A percentile compares a stretch with the other conserved stretches of the same genome.
phyloP scores from a whole-genome alignment of 345 rosid genomes.

The Syzygium grande region DNA sequence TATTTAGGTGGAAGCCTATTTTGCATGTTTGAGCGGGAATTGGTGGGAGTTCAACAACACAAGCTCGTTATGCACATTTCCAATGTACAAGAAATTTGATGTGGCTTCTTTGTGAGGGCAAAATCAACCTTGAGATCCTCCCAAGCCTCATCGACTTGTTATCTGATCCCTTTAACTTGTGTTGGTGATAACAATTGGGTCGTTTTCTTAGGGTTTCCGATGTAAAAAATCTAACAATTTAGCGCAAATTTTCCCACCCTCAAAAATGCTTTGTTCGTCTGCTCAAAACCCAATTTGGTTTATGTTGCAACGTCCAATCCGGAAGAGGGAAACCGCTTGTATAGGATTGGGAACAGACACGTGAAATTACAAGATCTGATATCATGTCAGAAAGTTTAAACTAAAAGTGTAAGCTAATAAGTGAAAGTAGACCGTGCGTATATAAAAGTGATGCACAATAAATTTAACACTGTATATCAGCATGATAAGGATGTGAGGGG shows the following conservation, averaged over 20 bases:
- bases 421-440: rapidly evolving
- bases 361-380: background rate
- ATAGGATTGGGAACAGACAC: rapidly evolving
- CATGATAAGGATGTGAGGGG: background rate
- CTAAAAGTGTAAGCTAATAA: rapidly evolving
- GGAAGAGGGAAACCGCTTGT: rapidly evolving
- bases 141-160: background rate
- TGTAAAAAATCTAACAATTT: background rate
- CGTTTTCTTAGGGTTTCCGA: background rate
- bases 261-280: background rate
- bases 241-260: background rate
- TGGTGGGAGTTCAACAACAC: background rate
- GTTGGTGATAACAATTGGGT: background rate
- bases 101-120: background rate
- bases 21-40: background rate
- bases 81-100: background rate
- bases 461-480: background rate
- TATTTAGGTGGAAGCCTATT: background rate
- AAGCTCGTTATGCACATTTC: background rate
- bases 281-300: background rate
- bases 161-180: background rate
- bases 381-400: too few species aligned
- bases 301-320: background rate
- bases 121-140: background rate
- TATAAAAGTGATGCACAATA: background rate